Evolutionary conservation across 2,329 filamentous ascomycete species (phyloP), one percentile per base, ranked within the genome.

Genomic region (Monilinia fructicola): DNA sequence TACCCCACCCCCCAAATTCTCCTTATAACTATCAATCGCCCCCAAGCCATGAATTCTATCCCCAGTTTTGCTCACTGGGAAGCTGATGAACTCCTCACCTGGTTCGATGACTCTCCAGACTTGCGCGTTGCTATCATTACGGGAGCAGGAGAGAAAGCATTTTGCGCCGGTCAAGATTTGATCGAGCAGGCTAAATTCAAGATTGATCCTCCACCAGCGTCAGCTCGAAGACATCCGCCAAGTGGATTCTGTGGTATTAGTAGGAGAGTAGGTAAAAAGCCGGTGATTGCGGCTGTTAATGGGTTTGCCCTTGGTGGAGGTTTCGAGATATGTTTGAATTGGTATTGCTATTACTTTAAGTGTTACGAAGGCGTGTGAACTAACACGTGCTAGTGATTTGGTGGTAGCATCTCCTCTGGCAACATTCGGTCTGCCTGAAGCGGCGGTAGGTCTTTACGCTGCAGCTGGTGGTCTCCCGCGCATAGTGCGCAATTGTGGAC

Each of bases 211-310:
- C 65, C 68, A 23, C 65, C 68, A 35, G 40, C 54, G 35, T 64
- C 78, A 0, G 73, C 79, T 1, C 78, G 12, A 10, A 65, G 68
- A 21, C 74, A 76, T 67, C 74, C 74, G 11, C 61, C 73, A 1
- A 64, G 64, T 2, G 89, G 89, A 2, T 90, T 91, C 68, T 87
- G 85, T 50, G 89, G 86, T 0, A 79, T 92, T 42, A 87, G 86
- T 68, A 87, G 90, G 71, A 82, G 90, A 38, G 76, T 78, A 16
- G 90, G 90, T 56, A 87, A 85, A 77, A 94, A 94, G 74, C 91
- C 91, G 7, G 82, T 94, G 68, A 83, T 94, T 52, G 89, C 88
- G 0, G 91, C 90, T 1, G 88, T 93, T n/a, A 91, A 93, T 74
- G 91, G 91, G 3, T 81, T 89, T 48, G 90, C 89, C 54, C 82